phyloP scores from a whole-genome alignment of 768 basidiomycete species.

The Coprinopsis marcescibilis region DNA sequence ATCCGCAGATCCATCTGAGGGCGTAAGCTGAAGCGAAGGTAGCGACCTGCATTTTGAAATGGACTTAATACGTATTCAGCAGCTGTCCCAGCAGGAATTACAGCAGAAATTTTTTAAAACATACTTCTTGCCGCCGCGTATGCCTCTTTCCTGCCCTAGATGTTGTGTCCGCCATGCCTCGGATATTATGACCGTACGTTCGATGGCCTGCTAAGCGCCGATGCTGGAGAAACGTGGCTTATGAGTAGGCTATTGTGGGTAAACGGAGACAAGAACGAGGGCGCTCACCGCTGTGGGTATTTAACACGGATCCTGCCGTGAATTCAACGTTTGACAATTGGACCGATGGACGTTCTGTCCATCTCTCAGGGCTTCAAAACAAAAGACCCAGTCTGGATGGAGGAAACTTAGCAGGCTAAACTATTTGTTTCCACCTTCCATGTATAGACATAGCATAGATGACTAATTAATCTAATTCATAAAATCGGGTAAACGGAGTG shows the following conservation, averaged over 20 bases:
- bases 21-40: constrained; percentile 1
- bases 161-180: not conserved
- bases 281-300: not conserved
- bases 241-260: not conserved
- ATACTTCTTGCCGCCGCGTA: not conserved
- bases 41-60: constrained; percentile 2
- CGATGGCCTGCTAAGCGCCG: not conserved
- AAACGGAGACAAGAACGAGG: not conserved
- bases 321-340: not conserved
- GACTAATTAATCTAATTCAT: too few relatives aligned
- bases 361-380: not conserved
- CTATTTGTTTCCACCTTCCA: too few relatives aligned
- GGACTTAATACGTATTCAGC: not conserved
- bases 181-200: too few relatives aligned
- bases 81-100: not conserved
- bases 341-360: not conserved
- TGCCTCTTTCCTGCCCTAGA: not conserved
- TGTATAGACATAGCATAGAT: too few relatives aligned
- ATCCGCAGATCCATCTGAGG: not conserved
- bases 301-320: constrained; percentile 4
- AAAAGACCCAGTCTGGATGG: not conserved
- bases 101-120: not conserved
- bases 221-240: not conserved
- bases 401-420: not conserved
- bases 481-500: too few relatives aligned